Percentiles rank a stretch among this genome's conserved stretches.
phyloP scores from a whole-genome alignment of 1,284 basidiomycete genomes.

The Ustilago shanxiensis region DNA sequence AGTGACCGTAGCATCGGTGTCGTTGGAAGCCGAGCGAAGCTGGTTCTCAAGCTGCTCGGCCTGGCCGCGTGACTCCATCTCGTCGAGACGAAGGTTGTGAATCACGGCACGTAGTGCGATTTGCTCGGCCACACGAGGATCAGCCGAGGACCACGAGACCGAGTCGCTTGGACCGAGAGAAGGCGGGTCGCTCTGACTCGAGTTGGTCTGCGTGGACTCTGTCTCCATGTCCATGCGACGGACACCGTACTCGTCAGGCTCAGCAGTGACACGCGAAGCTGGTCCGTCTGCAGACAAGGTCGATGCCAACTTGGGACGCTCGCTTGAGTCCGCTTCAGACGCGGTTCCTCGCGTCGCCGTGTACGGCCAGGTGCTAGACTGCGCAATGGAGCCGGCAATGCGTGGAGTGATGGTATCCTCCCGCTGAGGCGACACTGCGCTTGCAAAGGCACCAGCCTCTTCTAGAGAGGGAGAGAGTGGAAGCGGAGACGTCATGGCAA shows the following conservation, averaged over 20 bases:
- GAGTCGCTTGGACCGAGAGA: constrained; percentile 53
- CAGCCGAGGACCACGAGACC: constrained; percentile 55
- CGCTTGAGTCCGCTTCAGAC: constrained; percentile 1
- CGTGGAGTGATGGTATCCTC: constrained; percentile 45
- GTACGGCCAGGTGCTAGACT: constrained; percentile 50
- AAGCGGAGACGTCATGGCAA: constrained; percentile 44
- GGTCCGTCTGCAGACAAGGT: constrained; percentile 15
- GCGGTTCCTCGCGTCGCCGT: constrained; percentile 16
- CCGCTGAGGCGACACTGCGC: constrained; percentile 15
- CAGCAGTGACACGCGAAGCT: constrained; percentile 12
- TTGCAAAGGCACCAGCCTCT: constrained; percentile 8
- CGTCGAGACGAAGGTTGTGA: constrained; percentile 65
- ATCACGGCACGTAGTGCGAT: constrained; percentile 56
- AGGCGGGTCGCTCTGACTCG: constrained; percentile 36
- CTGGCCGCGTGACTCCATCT: constrained; percentile 53
- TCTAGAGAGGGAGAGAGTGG: constrained; percentile 37
- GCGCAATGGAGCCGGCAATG: constrained; percentile 22
- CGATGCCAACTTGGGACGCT: constrained; percentile 27
- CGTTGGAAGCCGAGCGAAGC: constrained; percentile 45
- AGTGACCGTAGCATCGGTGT: constrained; percentile 36
- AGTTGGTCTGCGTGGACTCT: constrained; percentile 20
- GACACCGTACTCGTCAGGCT: constrained; percentile 50
- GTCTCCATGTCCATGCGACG: constrained; percentile 50
- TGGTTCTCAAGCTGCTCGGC: constrained; percentile 53
- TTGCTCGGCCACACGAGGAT: constrained; percentile 71